A percentile compares a stretch with the other conserved stretches of the same genome.
These are phyloP conservation scores for Jackrogersella minutella DNA, from an alignment of 495 filamentous ascomycete species.

Conservation along the genomic window DNA sequence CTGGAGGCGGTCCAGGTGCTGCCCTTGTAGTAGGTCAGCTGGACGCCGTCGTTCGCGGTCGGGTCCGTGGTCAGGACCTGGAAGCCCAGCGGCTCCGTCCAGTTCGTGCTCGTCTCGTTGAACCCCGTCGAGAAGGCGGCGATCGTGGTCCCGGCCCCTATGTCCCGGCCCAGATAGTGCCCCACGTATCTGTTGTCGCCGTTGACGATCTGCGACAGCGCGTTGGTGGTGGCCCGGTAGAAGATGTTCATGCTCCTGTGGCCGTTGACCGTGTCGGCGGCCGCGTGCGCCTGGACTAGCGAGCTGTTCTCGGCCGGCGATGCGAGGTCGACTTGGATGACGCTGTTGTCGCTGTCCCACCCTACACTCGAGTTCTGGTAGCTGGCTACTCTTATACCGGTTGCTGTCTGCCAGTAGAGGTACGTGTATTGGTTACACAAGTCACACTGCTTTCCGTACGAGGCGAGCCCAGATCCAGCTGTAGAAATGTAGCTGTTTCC, in stretches of 20 bases:
- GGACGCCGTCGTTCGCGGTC: slow-evolving; percentile 33
- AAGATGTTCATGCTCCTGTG: slow-evolving; percentile 44
- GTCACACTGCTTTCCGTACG: slow-evolving; percentile 43
- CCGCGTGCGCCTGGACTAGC: slow-evolving; percentile 33
- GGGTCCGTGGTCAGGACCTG: slow-evolving; percentile 44
- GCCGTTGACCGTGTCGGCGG: slow-evolving; percentile 22
- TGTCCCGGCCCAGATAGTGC: slow-evolving; percentile 28
- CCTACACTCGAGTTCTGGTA: slow-evolving; percentile 23
- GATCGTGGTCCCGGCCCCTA: slow-evolving; percentile 36
- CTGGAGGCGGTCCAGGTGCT: slow-evolving; percentile 18
- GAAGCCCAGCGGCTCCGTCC: slow-evolving; percentile 39
- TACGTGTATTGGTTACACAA: slow-evolving; percentile 43
- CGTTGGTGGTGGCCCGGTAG: slow-evolving; percentile 40
- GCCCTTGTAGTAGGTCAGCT: slow-evolving; percentile 38
- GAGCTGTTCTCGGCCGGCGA: slow-evolving; percentile 37
- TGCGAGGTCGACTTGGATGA: slow-evolving; percentile 12
- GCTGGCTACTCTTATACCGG: slow-evolving; percentile 34
- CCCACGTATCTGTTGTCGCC: slow-evolving; percentile 35
- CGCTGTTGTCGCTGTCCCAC: slow-evolving; percentile 17
- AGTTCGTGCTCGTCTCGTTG: slow-evolving; percentile 37
- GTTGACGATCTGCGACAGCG: slow-evolving; percentile 38
- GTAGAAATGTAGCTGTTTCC: slow-evolving; percentile 39
- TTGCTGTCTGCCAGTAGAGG: slow-evolving; percentile 37
- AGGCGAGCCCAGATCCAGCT: slow-evolving; percentile 34
- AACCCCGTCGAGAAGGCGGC: slow-evolving; percentile 45